These are phyloP conservation scores for Lachnellula arida DNA, from an alignment of 2,329 filamentous ascomycete species.

Conservation along the genomic window DNA sequence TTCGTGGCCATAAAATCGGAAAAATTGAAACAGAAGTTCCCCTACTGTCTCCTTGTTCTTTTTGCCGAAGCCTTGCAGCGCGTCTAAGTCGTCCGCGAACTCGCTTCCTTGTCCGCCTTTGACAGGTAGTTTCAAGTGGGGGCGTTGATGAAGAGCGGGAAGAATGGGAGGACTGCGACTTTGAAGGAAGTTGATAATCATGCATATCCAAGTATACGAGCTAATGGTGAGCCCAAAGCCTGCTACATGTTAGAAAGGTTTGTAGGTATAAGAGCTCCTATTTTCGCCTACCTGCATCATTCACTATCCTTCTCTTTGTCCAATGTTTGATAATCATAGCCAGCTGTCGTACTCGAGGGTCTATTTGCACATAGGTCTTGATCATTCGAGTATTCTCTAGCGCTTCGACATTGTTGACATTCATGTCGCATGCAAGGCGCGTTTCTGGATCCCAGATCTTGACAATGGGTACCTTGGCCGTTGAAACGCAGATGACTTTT, in stretches of 20 bases:
- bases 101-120: constrained; percentile 64
- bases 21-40: constrained; percentile 90
- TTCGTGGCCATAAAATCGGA: constrained; percentile 90
- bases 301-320: constrained; percentile 88
- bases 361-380: constrained; percentile 90
- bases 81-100: constrained; percentile 82
- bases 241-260: constrained; percentile 35
- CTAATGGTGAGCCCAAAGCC: constrained; percentile 91
- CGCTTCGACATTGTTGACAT: constrained; percentile 94
- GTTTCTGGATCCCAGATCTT: constrained; percentile 98
- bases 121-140: constrained; percentile 55
- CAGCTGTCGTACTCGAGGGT: constrained; percentile 82
- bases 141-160: constrained; percentile 75
- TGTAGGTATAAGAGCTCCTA: background rate
- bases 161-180: constrained; percentile 78
- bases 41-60: constrained; percentile 80
- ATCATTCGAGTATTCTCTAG: constrained; percentile 98
- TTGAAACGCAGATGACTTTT: constrained; percentile 88
- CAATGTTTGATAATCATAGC: constrained; percentile 98
- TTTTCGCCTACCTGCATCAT: constrained; percentile 80
- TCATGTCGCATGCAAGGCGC: constrained; percentile 89
- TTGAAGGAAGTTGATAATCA: constrained; percentile 95
- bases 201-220: constrained; percentile 98
- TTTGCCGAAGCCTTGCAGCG: constrained; percentile 67
- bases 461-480: constrained; percentile 95